These are phyloP conservation scores for Saprolegnia diclina DNA, from an alignment of 352 stramenopile genomes.

Conservation along the genomic window DNA sequence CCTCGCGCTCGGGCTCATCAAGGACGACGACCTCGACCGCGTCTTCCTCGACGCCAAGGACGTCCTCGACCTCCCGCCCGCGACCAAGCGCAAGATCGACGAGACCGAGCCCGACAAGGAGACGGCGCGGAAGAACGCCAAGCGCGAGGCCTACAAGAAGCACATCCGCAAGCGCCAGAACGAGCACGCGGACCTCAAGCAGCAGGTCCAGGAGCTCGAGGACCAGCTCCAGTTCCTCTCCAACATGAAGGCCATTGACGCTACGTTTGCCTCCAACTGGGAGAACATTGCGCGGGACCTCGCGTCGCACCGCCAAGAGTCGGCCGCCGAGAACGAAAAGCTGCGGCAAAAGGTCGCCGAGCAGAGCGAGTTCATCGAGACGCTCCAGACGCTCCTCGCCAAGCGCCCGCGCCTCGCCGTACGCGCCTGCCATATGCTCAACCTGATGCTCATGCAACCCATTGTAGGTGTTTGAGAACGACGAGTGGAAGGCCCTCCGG, in stretches of 20 bases:
- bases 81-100: not conserved
- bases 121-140: slow-evolving; percentile 18
- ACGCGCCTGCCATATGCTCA: not conserved
- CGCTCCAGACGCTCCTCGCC: slow-evolving; percentile 22
- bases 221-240: slow-evolving; percentile 26
- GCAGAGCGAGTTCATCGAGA: slow-evolving; percentile 28
- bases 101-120: slow-evolving; percentile 12
- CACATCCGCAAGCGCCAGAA: slow-evolving; percentile 26
- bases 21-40: slow-evolving; percentile 3
- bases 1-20: not conserved
- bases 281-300: slow-evolving; percentile 27
- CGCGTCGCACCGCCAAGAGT: slow-evolving; percentile 24
- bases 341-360: slow-evolving; percentile 22
- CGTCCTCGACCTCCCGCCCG: not conserved
- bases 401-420: slow-evolving; percentile 21
- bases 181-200: slow-evolving; percentile 21
- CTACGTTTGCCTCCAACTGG: slow-evolving; percentile 24
- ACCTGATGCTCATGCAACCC: not conserved
- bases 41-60: slow-evolving; percentile 13
- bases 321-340: slow-evolving; percentile 26
- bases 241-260: slow-evolving; percentile 27
- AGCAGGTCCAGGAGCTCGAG: slow-evolving; percentile 25
- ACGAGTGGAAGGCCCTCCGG: slow-evolving; percentile 24
- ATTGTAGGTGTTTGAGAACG: slow-evolving; percentile 20
- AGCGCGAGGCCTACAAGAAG: slow-evolving; percentile 28